Evolutionary conservation across 768 basidiomycete species (phyloP).

Genomic region (Mycena crocata): DNA sequence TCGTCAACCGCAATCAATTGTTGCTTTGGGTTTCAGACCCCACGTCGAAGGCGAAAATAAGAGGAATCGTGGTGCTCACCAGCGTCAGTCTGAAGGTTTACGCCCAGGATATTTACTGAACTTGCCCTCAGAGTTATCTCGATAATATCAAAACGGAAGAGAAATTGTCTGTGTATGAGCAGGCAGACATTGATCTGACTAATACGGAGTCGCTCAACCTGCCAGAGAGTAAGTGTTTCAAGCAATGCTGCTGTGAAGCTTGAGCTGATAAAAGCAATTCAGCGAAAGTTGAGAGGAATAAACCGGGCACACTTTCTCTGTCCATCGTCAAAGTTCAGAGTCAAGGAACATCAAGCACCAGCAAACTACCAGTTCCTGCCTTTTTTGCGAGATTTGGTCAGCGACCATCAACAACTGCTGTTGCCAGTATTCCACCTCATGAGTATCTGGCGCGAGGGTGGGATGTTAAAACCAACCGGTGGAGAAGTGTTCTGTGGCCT

Average conservation of each 20-base stretch:
- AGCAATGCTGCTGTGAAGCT: background rate
- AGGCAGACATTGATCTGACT: background rate
- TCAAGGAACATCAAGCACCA: background rate
- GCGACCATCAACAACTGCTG: background rate
- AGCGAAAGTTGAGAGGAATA: background rate
- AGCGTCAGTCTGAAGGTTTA: background rate
- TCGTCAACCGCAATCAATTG: constrained; percentile 10
- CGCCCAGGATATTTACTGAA: background rate
- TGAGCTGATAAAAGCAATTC: background rate
- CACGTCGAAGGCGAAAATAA: background rate
- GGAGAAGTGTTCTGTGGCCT: constrained; percentile 19
- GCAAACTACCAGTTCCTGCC: background rate
- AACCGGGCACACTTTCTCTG: constrained; percentile 11
- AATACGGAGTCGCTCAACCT: background rate
- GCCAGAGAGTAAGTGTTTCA: background rate
- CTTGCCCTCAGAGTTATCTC: background rate
- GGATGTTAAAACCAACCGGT: constrained; percentile 4
- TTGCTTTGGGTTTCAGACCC: constrained; percentile 15
- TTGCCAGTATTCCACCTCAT: background rate
- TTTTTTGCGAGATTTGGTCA: background rate
- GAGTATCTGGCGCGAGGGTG: constrained; percentile 14
- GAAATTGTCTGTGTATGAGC: constrained; percentile 3
- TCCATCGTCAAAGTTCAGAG: constrained; percentile 5
- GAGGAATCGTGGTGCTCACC: constrained; percentile 13
- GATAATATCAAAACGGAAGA: constrained; percentile 1